phyloP scores from a whole-genome alignment of 192 early-diverging fungal genomes.

The Pilaira anomala region DNA sequence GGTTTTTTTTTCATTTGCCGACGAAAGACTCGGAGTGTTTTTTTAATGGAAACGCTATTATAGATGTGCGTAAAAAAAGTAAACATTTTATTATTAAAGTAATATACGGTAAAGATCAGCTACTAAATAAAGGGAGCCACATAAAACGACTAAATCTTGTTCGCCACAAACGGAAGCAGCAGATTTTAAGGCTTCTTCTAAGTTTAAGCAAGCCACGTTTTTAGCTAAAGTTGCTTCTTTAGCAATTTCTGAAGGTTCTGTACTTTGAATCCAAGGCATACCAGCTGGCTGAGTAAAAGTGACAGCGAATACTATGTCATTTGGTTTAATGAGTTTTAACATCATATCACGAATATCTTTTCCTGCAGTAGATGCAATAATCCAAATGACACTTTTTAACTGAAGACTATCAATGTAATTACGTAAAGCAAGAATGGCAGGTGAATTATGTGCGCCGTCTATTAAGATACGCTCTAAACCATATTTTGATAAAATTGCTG shows the following conservation, averaged over 20 bases:
- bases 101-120: conserved; percentile 66
- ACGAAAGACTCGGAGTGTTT: too few relatives aligned
- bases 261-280: conserved; percentile 85
- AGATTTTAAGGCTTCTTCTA: conserved; percentile 42
- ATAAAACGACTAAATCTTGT: conserved; percentile 60
- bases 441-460: conserved; percentile 90
- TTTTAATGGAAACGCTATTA: too few relatives aligned
- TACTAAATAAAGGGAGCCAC: conserved; percentile 85
- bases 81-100: neutral
- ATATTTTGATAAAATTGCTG: conserved; percentile 4
- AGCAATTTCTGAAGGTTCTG: conserved; percentile 45
- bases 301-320: conserved; percentile 66
- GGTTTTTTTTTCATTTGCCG: too few relatives aligned
- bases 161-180: conserved; percentile 31
- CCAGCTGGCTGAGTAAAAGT: conserved; percentile 73
- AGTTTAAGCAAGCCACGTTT: conserved; percentile 25
- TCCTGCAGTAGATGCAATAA: conserved; percentile 70
- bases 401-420: conserved; percentile 57
- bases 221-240: conserved; percentile 20
- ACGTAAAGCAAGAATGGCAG: conserved; percentile 63
- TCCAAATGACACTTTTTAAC: conserved; percentile 58
- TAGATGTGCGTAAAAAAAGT: too few relatives aligned
- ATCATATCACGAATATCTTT: conserved; percentile 67
- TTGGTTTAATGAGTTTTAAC: conserved; percentile 45
- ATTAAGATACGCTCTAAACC: conserved; percentile 58